Conservation (phyloP, 1,284 basidiomycete species). For the Albatrellus sp. region DNA sequence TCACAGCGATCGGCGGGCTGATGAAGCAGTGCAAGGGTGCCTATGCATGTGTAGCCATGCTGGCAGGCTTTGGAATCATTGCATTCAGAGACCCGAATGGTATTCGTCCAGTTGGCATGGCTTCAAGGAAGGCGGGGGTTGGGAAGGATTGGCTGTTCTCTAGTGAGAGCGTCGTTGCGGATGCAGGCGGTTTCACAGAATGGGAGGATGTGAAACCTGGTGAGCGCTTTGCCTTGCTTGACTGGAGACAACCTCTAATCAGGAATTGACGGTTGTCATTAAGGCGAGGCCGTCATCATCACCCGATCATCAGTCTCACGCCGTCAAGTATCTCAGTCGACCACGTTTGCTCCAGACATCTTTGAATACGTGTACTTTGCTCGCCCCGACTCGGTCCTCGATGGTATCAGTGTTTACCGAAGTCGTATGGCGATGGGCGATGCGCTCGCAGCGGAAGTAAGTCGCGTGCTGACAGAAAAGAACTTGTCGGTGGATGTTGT, state of each 20-base stretch:
- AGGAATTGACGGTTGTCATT: background rate
- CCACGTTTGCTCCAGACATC: slow-evolving; percentile 91
- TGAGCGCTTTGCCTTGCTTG: slow-evolving; percentile 18
- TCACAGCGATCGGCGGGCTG: slow-evolving; percentile 83
- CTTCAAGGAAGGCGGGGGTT: slow-evolving; percentile 37
- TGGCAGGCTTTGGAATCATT: slow-evolving; percentile 97
- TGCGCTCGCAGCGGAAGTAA: slow-evolving; percentile 81
- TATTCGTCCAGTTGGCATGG: slow-evolving; percentile 87
- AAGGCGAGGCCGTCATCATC: slow-evolving; percentile 92
- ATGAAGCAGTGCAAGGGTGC: slow-evolving; percentile 87
- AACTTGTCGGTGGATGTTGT: slow-evolving; percentile 83
- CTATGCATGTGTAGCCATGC: slow-evolving; percentile 96
- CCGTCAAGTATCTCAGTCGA: slow-evolving; percentile 58
- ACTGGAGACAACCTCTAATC: background rate
- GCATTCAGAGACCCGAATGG: slow-evolving; percentile 99
- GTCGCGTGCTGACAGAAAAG: slow-evolving; percentile 58
- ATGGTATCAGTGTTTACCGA: slow-evolving; percentile 95
- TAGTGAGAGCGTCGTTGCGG: slow-evolving; percentile 93
- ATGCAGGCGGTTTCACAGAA: slow-evolving; percentile 81
- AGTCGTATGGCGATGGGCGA: slow-evolving; percentile 99
- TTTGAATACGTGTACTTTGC: slow-evolving; percentile 99
- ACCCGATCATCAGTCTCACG: slow-evolving; percentile 68
- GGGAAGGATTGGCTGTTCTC: slow-evolving; percentile 83
- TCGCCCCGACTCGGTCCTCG: slow-evolving; percentile 93
- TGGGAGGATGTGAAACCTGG: slow-evolving; percentile 95